Base-by-base conservation (phyloP, 495 filamentous ascomycete genomes). In the Aspergillus kassunensis region DNA sequence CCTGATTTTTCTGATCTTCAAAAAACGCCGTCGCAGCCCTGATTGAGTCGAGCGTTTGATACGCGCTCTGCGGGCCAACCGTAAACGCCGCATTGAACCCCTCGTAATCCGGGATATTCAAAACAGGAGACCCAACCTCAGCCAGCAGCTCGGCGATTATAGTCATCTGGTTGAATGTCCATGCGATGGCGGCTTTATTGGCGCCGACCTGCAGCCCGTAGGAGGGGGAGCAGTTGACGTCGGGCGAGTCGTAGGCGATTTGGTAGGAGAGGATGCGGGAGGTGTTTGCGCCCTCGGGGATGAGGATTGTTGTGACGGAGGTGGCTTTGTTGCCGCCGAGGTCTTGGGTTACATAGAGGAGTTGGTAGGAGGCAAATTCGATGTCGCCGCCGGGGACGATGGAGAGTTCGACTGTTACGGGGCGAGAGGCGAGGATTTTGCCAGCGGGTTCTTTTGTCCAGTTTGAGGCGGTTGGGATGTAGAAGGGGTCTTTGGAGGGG, bases 1-100 rank as follows among this genome's bases (percentile, higher is more conserved):
- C 45, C 13, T 41, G 18, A 61, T 36, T 0, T 49, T 44, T 7
- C 44, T 50, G 5, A 49, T 19, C 6, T 51, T 4, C 0, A 9
- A 27, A 0, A 61, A 51, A 6, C 57, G 55, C n/a, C 0, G 74
- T 41, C 9, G 67, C 65, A 12, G 76, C 73, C 13, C 71, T 67
- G n/a, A 75, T 51, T 11, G 66, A 70, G 53, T 81, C 77, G 12
- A 81, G 63, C 12, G 69, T 74, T 2, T 70, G 64, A 45, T 79
- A 62, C 6, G 69, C 77, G 11, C 63, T 62, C 44, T 69, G 66
- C 10, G 69, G 48, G 1, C 72, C 72, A 1, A 62, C 67, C 5
- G 58, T 57, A 42, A 75, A 77, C 2, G 68, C 60, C 13, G 75
- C 75, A 1, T 49, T 41, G 1, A 68, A 63, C 11, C 73, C 72